Base-by-base conservation (phyloP, 2,329 filamentous ascomycete species). In the Pseudogymnoascus sp. region DNA sequence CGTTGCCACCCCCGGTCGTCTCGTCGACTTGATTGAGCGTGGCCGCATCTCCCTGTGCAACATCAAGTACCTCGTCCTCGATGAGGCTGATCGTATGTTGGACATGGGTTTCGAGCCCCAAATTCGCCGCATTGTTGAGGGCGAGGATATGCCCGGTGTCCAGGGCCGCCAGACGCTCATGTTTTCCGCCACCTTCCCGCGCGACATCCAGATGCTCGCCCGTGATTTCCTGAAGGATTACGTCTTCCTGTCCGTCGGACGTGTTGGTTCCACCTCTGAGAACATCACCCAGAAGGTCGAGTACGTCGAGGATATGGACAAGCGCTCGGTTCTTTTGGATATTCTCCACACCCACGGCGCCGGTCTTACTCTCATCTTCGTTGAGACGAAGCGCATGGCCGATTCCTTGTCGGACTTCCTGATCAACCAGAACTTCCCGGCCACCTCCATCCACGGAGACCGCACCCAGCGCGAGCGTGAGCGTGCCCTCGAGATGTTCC, bases 61-160 rank as follows among this genome's bases (percentile, higher is more conserved):
- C 84, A 99, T 99, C 85, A 97, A 97, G 83, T 99, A 99, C 77
- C 86, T 99, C 67, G 91, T 99, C 72, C 90, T 99, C 63, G 95
- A 99, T 72, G 95, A 99, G 86, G 95, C 95, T 77, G 95, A 99
- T 82, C 95, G 95, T 77, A 99, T 99, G 95, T 84, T 99, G 84
- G 95, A 99, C 85, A 99, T 99, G 95, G 95, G 95, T 95, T 99
- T 99, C 84, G 95, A 99, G 83, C 95, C 95, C 73, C 95, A 99
- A 81, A 99, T 99, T 75, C 93, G 95, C 74, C 90, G 93, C 72
- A 97, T 99, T 73, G 95, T 99, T 53, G 93, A 97, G 79, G 92
- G 92, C 65, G 95, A 97, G 80, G 95, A 99, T 73, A 99, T 99
- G 95, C 95, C 95, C 64, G 77, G 79, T 62, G 90, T 93, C 65